Base-by-base conservation (phyloP, 176 grass and related monocot genomes). In the Stipa capillata region DNA sequence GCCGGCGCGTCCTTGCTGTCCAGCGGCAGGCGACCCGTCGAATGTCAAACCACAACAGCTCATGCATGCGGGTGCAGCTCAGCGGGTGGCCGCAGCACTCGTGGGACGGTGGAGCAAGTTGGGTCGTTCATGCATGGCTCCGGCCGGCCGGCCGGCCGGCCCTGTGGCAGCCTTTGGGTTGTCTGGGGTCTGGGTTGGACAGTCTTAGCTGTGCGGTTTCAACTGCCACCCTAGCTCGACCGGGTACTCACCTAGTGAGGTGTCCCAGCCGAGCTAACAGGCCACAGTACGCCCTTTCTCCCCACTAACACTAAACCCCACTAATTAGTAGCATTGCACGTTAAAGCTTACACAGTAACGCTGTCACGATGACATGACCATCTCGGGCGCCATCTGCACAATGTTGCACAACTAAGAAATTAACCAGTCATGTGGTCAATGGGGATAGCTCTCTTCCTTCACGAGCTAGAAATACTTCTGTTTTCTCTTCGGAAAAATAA, bases 71-170 rank as follows among this genome's bases (percentile, higher is more conserved):
- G 42, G 67, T 4, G 83, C 84, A 59, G 70, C 69, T 66, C 85
- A 69, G 78, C 85, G 35, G 41, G 68, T 37, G 85, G 78, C 42
- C 21, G 20, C 13, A 43, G 59, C 21, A 4, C 28, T 44, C 82
- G 72, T 89, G 82, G 82, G 82, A 57, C 64, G 77, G 87, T 82
- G 87, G 77, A 31, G 72, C 87, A 85, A 89, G 16, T 88, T 80
- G 86, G 83, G 24, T 37, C 39, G 65, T 71, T 40, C 79, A 36
- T 24, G 78, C 36, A 50, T 37, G 44, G 59, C 21, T 65, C 14
- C 23, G 47, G 79, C 79, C 54, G 72, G 53, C 84, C 84, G 8
- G 74, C 74, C 29, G 31, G 47, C 70, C 61, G 36, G 34, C 42
- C 33, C 35, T 44, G 71, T 23, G 74, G 54, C 79, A 55, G 72